Conservation (phyloP, 192 early-diverging fungal species). For the Coemansia aciculifera region DNA sequence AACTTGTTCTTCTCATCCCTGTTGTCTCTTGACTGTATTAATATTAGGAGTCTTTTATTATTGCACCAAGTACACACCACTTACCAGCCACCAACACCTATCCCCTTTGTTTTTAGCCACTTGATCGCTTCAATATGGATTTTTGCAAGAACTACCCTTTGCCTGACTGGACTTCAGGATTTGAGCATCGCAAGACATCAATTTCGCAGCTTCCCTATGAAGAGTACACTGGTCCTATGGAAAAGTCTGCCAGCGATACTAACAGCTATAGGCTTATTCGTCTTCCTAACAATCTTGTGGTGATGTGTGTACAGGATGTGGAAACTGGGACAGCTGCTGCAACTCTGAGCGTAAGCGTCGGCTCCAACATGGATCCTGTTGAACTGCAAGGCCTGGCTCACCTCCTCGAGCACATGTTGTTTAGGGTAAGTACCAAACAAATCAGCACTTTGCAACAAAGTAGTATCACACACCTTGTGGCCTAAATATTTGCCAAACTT, state of each 20-base stretch:
- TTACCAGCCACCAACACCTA: neutral
- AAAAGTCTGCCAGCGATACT: slow-evolving; percentile 55
- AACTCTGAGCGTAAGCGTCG: slow-evolving; percentile 62
- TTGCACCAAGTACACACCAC: neutral
- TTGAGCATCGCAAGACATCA: slow-evolving; percentile 4
- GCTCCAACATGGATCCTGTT: slow-evolving; percentile 58
- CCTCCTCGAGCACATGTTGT: slow-evolving; percentile 67
- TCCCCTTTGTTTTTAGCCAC: neutral
- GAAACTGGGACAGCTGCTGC: slow-evolving; percentile 59
- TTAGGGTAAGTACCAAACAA: slow-evolving; percentile 33
- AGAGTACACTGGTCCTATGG: slow-evolving; percentile 11
- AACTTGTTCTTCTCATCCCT: neutral
- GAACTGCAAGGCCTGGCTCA: slow-evolving; percentile 65
- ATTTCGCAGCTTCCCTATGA: slow-evolving; percentile 9
- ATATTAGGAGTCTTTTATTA: neutral
- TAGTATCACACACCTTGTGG: neutral
- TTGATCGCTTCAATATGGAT: neutral
- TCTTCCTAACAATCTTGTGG: slow-evolving; percentile 59
- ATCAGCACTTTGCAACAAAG: neutral
- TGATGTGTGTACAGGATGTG: slow-evolving; percentile 57
- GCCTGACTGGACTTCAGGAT: slow-evolving; percentile 4
- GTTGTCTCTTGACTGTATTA: neutral
- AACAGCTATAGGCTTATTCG: slow-evolving; percentile 58
- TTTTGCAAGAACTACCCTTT: slow-evolving; percentile 3
- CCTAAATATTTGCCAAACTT: neutral